These are phyloP conservation scores for Starmerella apis DNA, from an alignment of 805 yeast genomes.

Conservation along the genomic window DNA sequence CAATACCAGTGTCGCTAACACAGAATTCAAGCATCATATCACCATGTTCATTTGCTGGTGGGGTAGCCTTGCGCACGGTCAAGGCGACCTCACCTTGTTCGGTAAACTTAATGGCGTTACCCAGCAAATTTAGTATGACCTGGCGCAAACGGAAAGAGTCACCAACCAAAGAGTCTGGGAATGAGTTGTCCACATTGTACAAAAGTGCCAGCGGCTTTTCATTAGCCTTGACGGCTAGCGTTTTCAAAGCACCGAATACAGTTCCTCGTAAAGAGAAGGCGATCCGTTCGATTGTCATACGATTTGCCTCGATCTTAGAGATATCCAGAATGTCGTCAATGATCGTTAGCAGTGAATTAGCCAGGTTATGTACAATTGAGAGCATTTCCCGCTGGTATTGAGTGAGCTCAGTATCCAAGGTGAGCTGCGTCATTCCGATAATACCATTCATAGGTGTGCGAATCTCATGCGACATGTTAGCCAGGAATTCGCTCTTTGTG, in stretches of 20 bases:
- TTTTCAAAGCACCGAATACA: constrained; percentile 80
- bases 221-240: constrained; percentile 79
- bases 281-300: constrained; percentile 86
- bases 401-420: constrained; percentile 77
- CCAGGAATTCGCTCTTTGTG: constrained; percentile 81
- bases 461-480: constrained; percentile 79
- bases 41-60: constrained; percentile 33
- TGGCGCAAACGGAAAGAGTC: constrained; percentile 83
- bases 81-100: constrained; percentile 72
- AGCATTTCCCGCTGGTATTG: constrained; percentile 89
- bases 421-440: constrained; percentile 83
- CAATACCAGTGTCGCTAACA: constrained; percentile 85
- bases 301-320: constrained; percentile 84
- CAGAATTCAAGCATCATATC: constrained; percentile 63
- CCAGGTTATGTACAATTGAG: constrained; percentile 77
- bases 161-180: constrained; percentile 79
- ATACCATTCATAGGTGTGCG: constrained; percentile 91
- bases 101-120: constrained; percentile 83
- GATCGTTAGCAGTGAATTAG: constrained; percentile 73
- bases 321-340: constrained; percentile 86
- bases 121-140: constrained; percentile 75
- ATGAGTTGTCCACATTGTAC: constrained; percentile 73
- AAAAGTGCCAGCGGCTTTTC: constrained; percentile 72
- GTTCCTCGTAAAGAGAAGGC: constrained; percentile 80
- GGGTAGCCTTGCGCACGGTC: constrained; percentile 51